phyloP scores from a whole-genome alignment of 2,329 filamentous ascomycete genomes.

The Fusarium sp. region DNA sequence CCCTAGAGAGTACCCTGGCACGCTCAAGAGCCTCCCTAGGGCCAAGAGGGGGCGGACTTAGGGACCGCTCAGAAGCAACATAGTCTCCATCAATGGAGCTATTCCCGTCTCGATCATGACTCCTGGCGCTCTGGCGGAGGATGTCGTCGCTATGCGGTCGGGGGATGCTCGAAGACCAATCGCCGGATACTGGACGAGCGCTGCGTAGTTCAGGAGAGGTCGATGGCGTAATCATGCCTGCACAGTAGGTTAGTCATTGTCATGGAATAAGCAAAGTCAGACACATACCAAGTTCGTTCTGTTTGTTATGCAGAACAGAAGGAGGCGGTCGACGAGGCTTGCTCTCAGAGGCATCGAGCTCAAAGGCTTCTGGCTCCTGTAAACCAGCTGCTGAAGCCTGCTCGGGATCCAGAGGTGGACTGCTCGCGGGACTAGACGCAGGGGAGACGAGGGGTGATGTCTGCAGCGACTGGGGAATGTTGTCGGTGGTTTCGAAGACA shows the following conservation, averaged over 20 bases:
- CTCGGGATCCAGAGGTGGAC: constrained; percentile 72
- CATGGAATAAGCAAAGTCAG: background rate
- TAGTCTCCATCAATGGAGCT: constrained; percentile 52
- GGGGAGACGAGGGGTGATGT: constrained; percentile 95
- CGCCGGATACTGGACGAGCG: constrained; percentile 60
- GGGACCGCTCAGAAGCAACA: constrained; percentile 67
- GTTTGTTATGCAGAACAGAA: constrained; percentile 52
- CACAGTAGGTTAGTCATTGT: constrained; percentile 5
- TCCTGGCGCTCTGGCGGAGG: constrained; percentile 60
- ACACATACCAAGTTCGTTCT: constrained; percentile 48
- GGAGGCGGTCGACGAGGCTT: constrained; percentile 58
- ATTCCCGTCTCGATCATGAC: constrained; percentile 49
- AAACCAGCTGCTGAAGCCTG: constrained; percentile 51
- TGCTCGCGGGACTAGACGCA: constrained; percentile 85
- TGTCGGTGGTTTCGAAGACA: constrained; percentile 94
- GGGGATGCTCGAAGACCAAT: constrained; percentile 59
- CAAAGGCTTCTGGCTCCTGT: constrained; percentile 77
- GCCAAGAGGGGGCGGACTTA: constrained; percentile 81
- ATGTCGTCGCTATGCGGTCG: constrained; percentile 67
- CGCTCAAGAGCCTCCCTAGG: constrained; percentile 83
- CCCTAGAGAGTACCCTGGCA: constrained; percentile 86
- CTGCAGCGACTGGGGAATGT: constrained; percentile 91
- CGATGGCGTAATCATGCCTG: constrained; percentile 64
- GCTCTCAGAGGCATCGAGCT: constrained; percentile 65
- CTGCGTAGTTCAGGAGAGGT: constrained; percentile 63